Evolutionary conservation across 148 eudicot species (phyloP).

Genomic region (Rhododendron griersonianum): DNA sequence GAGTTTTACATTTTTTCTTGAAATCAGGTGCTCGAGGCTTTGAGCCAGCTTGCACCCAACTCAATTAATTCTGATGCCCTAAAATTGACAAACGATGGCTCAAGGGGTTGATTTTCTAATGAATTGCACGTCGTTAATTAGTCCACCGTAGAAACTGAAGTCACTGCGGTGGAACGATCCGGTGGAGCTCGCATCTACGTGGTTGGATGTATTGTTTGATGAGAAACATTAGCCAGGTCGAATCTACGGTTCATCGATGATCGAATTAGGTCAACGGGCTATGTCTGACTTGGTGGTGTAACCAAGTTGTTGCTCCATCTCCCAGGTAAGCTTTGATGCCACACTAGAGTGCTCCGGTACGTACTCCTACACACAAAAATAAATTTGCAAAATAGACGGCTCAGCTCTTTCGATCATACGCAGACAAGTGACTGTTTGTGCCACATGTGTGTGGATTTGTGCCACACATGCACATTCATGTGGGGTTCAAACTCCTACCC

Average conservation of each 20-base stretch:
- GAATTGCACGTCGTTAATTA: background rate
- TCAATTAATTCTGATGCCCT: background rate
- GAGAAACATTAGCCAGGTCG: background rate
- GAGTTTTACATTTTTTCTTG: background rate
- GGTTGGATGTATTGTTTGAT: background rate
- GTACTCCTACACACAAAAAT: slow-evolving; percentile 51
- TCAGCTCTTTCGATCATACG: background rate
- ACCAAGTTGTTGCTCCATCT: slow-evolving; percentile 81
- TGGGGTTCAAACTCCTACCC: too few relatives aligned
- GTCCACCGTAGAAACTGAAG: background rate
- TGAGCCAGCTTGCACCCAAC: background rate
- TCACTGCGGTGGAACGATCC: background rate
- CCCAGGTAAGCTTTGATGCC: slow-evolving; percentile 67
- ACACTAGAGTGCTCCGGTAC: slow-evolving; percentile 49
- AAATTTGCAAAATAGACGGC: background rate
- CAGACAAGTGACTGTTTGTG: background rate
- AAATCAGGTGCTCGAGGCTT: background rate
- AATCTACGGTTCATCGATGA: background rate
- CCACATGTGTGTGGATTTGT: background rate
- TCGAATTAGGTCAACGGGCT: slow-evolving; percentile 50
- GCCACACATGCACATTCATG: too few relatives aligned
- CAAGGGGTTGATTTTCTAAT: background rate
- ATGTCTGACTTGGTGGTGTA: slow-evolving; percentile 53
- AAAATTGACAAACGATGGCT: background rate
- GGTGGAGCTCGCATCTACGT: background rate